phyloP scores from a whole-genome alignment of 306 rosid genomes.

The Argentina anserina region DNA sequence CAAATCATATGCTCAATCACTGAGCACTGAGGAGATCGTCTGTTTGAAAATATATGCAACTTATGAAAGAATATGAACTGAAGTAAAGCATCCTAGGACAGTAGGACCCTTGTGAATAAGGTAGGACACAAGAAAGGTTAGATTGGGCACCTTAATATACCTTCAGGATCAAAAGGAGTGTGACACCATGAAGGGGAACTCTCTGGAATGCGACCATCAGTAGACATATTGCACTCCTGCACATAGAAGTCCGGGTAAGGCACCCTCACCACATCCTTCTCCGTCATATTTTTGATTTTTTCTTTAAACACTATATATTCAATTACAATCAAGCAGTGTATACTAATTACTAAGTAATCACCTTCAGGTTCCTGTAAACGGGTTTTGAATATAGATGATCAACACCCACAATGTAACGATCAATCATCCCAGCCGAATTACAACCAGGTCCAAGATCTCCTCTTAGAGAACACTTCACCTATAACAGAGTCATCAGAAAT shows the following conservation, averaged over 20 bases:
- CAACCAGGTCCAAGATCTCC: slow-evolving; percentile 92
- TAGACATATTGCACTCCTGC: slow-evolving; percentile 71
- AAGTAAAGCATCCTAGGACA: slow-evolving; percentile 1
- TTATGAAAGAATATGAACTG: not conserved
- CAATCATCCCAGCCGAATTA: slow-evolving; percentile 90
- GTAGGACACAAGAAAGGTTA: slow-evolving; percentile 17
- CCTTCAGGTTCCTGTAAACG: slow-evolving; percentile 80
- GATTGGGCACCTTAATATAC: slow-evolving; percentile 70
- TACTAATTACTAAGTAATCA: slow-evolving; percentile 20
- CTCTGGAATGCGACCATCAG: slow-evolving; percentile 55
- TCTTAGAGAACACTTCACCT: slow-evolving; percentile 85
- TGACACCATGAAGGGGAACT: slow-evolving; percentile 82
- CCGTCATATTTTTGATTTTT: not conserved
- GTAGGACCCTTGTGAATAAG: not conserved
- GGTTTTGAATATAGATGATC: slow-evolving; percentile 76
- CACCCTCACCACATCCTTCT: slow-evolving; percentile 13
- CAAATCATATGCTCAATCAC: not conserved
- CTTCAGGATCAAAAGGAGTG: slow-evolving; percentile 95
- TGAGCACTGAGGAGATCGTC: too few species aligned
- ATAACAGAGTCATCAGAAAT: slow-evolving; percentile 34
- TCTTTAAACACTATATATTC: not conserved
- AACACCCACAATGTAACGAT: slow-evolving; percentile 72
- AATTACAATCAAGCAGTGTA: slow-evolving; percentile 1
- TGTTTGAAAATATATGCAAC: not conserved
- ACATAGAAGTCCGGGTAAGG: slow-evolving; percentile 33